Conservation (phyloP, 768 basidiomycete genomes). For the Lactarius sp. region DNA sequence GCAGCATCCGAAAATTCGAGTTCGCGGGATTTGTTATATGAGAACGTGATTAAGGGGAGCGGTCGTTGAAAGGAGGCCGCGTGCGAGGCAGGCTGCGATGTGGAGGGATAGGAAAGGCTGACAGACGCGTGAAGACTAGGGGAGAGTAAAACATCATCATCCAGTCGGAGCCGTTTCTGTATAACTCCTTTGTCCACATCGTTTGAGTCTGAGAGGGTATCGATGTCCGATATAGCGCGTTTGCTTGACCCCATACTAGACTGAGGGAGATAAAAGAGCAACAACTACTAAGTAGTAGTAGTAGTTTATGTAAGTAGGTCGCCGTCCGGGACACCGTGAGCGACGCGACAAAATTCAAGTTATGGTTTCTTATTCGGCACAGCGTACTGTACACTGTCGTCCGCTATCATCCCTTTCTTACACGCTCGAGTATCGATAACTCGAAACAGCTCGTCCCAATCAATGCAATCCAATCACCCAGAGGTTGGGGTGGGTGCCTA, state of each 20-base stretch:
- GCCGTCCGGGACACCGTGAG: no score
- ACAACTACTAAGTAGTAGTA: no score
- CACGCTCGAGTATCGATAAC: not conserved
- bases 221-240: conserved; percentile 11
- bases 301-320: not conserved
- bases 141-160: not conserved
- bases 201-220: not conserved
- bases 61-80: conserved; percentile 62
- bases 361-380: no score
- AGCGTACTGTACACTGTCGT: not conserved
- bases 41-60: conserved; percentile 63
- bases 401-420: not conserved
- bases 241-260: conserved; percentile 14
- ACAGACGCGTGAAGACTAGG: not conserved
- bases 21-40: conserved; percentile 51
- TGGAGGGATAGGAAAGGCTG: conserved; percentile 27
- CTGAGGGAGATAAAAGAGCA: no score
- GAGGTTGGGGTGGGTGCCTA: not conserved
- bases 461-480: not conserved
- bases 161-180: not conserved
- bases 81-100: conserved; percentile 17
- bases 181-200: not conserved
- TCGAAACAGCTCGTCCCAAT: not conserved
- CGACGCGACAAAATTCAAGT: no score
- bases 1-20: conserved; percentile 66